A percentile compares a stretch with the other conserved stretches of the same genome.
Conservation (phyloP, 768 basidiomycete genomes). For the Omphalotus guepiniiformis region DNA sequence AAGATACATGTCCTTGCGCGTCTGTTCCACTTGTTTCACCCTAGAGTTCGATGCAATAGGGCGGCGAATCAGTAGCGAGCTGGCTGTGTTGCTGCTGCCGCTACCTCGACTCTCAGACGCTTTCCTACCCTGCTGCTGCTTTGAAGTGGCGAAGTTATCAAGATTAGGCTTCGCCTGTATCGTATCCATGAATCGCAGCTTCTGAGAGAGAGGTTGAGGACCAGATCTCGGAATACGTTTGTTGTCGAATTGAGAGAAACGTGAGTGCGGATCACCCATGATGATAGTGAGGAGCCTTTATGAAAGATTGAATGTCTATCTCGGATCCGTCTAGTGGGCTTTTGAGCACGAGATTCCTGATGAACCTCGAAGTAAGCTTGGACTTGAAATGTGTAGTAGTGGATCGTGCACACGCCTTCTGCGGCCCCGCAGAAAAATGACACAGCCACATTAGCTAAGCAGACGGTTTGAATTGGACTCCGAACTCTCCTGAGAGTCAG, state of each 20-base stretch:
- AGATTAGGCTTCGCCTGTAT: constrained; percentile 34
- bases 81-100: constrained; percentile 19
- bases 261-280: constrained; percentile 66
- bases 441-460: too few relatives aligned
- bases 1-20: constrained; percentile 79
- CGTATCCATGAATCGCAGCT: constrained; percentile 40
- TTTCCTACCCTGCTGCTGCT: constrained; percentile 19
- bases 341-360: too few relatives aligned
- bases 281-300: neutral
- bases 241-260: constrained; percentile 64
- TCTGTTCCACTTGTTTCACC: constrained; percentile 71
- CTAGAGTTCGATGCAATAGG: constrained; percentile 79
- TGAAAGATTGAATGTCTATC: neutral
- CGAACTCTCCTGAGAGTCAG: too few relatives aligned
- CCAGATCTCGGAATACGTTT: constrained; percentile 66
- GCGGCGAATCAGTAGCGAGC: constrained; percentile 31
- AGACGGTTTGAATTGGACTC: too few relatives aligned
- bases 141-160: constrained; percentile 33
- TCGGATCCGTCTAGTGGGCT: too few relatives aligned
- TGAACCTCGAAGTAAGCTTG: too few relatives aligned
- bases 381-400: too few relatives aligned
- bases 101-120: constrained; percentile 18
- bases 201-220: constrained; percentile 39
- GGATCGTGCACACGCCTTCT: too few relatives aligned
- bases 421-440: too few relatives aligned